Conservation (phyloP, 768 basidiomycete species). For the Mycena epipterygia region DNA sequence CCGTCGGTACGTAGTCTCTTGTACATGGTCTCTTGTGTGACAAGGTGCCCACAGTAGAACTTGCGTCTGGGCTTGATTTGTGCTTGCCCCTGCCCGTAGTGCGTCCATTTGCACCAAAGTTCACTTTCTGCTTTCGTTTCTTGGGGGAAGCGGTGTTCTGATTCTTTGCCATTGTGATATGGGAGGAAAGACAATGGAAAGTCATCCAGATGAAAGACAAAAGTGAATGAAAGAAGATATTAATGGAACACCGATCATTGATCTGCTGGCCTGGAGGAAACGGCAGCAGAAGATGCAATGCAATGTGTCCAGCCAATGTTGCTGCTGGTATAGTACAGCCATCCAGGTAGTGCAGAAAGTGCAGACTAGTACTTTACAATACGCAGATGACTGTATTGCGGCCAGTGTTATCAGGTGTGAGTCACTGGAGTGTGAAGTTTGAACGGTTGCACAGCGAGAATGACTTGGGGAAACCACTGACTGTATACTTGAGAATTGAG, state of each 20-base stretch:
- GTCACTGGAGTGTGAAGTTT: too few relatives aligned
- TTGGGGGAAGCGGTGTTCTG: background rate
- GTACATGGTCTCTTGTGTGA: slow-evolving; percentile 1
- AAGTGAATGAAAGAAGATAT: slow-evolving; percentile 1
- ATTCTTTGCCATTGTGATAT: background rate
- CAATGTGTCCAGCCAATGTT: background rate
- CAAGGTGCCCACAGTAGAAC: background rate
- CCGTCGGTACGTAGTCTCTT: background rate
- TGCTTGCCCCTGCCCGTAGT: background rate
- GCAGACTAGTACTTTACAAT: background rate
- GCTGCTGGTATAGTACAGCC: background rate
- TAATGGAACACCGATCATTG: slow-evolving; percentile 8
- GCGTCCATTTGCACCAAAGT: background rate
- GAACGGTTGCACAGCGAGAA: too few relatives aligned
- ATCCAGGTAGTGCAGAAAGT: background rate
- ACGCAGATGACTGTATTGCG: background rate
- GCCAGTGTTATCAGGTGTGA: too few relatives aligned
- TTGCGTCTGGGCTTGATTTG: too few relatives aligned
- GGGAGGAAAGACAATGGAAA: background rate
- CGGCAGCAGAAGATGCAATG: background rate
- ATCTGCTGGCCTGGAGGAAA: slow-evolving; percentile 4
- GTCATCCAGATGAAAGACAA: background rate
- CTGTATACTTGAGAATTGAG: too few relatives aligned
- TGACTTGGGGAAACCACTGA: too few relatives aligned
- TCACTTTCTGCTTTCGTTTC: background rate